phyloP scores from a whole-genome alignment of 306 rosid species.

The Fragaria nilgerrensis region DNA sequence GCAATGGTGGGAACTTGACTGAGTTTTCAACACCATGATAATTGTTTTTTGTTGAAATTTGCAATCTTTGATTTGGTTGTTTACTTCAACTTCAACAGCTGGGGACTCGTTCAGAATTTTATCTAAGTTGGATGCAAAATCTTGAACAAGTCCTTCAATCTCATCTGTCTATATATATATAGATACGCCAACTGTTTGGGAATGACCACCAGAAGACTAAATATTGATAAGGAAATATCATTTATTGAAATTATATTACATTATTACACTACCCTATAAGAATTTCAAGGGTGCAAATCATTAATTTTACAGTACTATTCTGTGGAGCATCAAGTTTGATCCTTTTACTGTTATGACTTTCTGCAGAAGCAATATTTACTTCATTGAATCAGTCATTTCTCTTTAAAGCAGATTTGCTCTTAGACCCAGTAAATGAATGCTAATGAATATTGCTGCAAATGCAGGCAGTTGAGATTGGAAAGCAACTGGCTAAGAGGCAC shows the following conservation, averaged over 20 bases:
- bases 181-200: neutral
- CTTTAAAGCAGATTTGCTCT: neutral
- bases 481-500: conserved; percentile 63
- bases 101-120: neutral
- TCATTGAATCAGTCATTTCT: neutral
- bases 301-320: neutral
- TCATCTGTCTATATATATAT: neutral
- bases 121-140: neutral
- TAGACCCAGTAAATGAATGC: neutral
- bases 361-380: neutral
- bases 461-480: conserved; percentile 86
- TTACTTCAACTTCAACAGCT: neutral
- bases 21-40: neutral
- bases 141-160: neutral
- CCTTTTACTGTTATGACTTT: conserved; percentile 1
- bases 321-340: neutral
- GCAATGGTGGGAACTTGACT: neutral
- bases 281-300: neutral
- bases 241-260: neutral
- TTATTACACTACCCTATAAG: neutral
- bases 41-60: neutral
- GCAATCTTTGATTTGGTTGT: neutral
- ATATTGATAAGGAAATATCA: neutral
- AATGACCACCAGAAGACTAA: neutral
- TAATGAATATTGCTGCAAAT: conserved; percentile 16